These are phyloP conservation scores for Talaromyces wortmannii DNA, from an alignment of 495 filamentous ascomycete species.

Conservation along the genomic window DNA sequence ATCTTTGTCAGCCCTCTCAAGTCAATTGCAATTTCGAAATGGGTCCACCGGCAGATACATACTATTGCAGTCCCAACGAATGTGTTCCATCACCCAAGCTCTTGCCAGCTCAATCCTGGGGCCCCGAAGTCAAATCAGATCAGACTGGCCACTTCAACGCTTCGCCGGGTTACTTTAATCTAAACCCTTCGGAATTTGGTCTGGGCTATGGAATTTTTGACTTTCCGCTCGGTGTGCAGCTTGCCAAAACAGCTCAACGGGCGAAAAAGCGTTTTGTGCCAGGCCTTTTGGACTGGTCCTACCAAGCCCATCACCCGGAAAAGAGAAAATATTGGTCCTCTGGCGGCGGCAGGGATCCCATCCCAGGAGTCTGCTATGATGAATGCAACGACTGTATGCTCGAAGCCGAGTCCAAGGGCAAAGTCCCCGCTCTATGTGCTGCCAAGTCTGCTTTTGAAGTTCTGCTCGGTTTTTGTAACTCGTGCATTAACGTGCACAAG, in stretches of 20 bases:
- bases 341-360: background rate
- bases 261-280: background rate
- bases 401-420: conserved; percentile 8
- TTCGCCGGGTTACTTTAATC: conserved; percentile 5
- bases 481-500: background rate
- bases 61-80: conserved; percentile 7
- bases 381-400: conserved; percentile 9
- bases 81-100: conserved; percentile 6
- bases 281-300: background rate
- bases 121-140: background rate
- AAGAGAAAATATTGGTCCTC: background rate
- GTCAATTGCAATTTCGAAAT: conserved; percentile 8
- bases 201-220: conserved; percentile 3
- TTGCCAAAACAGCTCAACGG: background rate
- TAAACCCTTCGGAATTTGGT: conserved; percentile 2
- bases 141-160: background rate
- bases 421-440: conserved; percentile 2
- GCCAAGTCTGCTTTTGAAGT: conserved; percentile 4
- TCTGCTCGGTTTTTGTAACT: background rate
- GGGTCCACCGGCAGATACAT: conserved; percentile 8
- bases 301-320: background rate
- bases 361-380: conserved; percentile 8
- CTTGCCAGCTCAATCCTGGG: background rate
- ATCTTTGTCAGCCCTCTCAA: conserved; percentile 38
- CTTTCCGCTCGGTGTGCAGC: background rate